These are phyloP conservation scores for Hippophae rhamnoides DNA, from an alignment of 306 rosid species.

Conservation along the genomic window DNA sequence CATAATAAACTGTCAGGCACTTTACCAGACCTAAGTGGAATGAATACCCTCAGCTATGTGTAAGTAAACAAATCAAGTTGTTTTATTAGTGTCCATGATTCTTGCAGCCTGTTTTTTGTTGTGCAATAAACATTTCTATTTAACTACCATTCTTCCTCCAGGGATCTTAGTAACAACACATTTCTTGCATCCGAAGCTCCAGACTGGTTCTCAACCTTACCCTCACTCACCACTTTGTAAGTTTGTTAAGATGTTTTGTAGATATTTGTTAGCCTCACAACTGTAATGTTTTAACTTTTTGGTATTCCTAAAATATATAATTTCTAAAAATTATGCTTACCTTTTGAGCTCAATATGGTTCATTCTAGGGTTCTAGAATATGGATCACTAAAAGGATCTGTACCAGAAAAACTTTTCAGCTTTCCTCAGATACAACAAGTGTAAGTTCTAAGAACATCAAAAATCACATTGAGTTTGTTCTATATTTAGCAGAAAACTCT, in stretches of 20 bases:
- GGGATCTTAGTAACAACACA: conserved; percentile 86
- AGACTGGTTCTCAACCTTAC: conserved; percentile 52
- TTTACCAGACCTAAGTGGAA: conserved; percentile 59
- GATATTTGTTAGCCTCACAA: background rate
- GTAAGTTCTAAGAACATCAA: conserved; percentile 37
- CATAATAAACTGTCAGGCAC: conserved; percentile 49
- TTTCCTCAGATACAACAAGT: conserved; percentile 72
- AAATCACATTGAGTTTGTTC: conserved; percentile 1
- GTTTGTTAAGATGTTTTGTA: conserved; percentile 21
- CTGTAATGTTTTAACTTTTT: no score
- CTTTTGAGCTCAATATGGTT: conserved; percentile 1
- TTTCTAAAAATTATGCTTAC: background rate
- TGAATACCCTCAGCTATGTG: conserved; percentile 66
- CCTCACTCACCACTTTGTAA: conserved; percentile 79
- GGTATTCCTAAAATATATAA: background rate
- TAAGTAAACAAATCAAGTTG: conserved; percentile 31
- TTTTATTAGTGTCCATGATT: conserved; percentile 10
- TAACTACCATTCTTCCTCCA: conserved; percentile 19
- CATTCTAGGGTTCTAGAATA: conserved; percentile 50
- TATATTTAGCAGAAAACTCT: conserved; percentile 5
- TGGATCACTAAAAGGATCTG: conserved; percentile 64
- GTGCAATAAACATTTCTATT: conserved; percentile 2
- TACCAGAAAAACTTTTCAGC: conserved; percentile 64
- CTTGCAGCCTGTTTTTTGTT: conserved; percentile 7
- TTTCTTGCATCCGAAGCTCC: conserved; percentile 68